Evolutionary conservation across 306 rosid genomes (phyloP), one percentile per base, ranked within the genome.

Genomic region (Aeschynomene evenia): DNA sequence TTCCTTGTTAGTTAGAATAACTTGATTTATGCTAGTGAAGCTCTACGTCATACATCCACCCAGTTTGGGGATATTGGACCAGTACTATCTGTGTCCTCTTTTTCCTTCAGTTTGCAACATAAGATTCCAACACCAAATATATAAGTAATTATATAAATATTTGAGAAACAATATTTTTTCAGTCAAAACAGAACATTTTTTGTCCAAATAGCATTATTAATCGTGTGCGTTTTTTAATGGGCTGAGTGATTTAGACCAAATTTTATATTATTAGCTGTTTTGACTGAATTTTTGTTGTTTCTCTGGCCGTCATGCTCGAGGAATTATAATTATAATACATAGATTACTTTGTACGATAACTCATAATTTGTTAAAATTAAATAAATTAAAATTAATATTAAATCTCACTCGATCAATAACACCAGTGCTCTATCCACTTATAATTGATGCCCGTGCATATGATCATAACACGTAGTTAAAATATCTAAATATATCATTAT

Each of bases 41-140:
- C 9, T 36, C 1, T 62, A 69, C 75, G 77, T 83, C 88, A 72
- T 68, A 63, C 63, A 76, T 61, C 84, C 83, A 78, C 80, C 65
- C 71, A 54, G 53, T 64, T 80, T 59, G 83, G 72, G 72, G 71
- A 42, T n/a, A n/a, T 33, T 52, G 13, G 37, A 52, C 66, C 50
- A 52, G 58, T 19, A 15, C 70, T 12, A 37, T 59, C 26, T 39
- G 52, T 51, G 65, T 50, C 56, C 46, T n/a, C 31, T 61, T 81
- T 76, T 85, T 76, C 63, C 18, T 73, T 43, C 2, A 5, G 45
- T 52, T n/a, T 71, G 75, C 73, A 66, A 48, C 73, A 33, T 74
- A 66, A 80, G 78, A 79, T 77, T 85, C 85, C 84, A 85, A 71
- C 77, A 73, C 73, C n/a, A 80, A 66, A 73, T 69, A 43, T n/a